Evolutionary conservation across 2,329 filamentous ascomycete species (phyloP), one percentile per base, ranked within the genome.

Genomic region (Trichothecium sympodiale): DNA sequence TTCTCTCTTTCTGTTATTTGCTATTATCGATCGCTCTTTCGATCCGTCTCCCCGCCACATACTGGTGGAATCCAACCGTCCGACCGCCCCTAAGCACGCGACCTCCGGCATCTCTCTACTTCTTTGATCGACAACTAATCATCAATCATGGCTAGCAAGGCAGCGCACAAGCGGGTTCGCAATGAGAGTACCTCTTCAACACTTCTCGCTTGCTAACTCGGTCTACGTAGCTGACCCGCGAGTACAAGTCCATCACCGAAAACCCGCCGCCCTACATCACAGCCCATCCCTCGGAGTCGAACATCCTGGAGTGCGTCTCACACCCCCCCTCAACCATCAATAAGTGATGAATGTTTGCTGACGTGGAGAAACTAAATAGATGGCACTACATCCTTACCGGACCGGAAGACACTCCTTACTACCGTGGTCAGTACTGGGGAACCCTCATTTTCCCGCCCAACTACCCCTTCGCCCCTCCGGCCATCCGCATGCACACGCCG

Each of bases 401-500:
- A 2, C 89, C 91, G 25, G 87, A 93, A 41, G 77, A 88, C 41
- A 98, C 91, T 1, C 89, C 91, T 2, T 98, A 98, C 57, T 77
- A 93, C 50, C 79, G 80, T 53, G 91, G 91, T 31, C 91, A 98
- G 59, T 98, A 96, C 67, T 98, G 91, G 91, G 91, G 91, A 33
- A 95, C 89, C 2, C 71, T 98, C 34, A 80, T 93, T 45, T 98
- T 98, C 59, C 91, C 91, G 13, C 76, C 88, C 8, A 88, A 95
- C 66, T 98, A 98, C 57, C 91, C 91, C 17, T 98, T 95, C 60
- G 89, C 88, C 10, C 91, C 91, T 23, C 91, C 91, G 4, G 87
- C 91, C 3, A 98, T 98, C 59, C 86, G 89, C 54, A 98, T 98
- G 91, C 91, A 96, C 67, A 98, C 91, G 0, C 91, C 91, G 2